Base-by-base conservation (phyloP, 1,284 basidiomycete genomes). In the Irpex rosettiformis region DNA sequence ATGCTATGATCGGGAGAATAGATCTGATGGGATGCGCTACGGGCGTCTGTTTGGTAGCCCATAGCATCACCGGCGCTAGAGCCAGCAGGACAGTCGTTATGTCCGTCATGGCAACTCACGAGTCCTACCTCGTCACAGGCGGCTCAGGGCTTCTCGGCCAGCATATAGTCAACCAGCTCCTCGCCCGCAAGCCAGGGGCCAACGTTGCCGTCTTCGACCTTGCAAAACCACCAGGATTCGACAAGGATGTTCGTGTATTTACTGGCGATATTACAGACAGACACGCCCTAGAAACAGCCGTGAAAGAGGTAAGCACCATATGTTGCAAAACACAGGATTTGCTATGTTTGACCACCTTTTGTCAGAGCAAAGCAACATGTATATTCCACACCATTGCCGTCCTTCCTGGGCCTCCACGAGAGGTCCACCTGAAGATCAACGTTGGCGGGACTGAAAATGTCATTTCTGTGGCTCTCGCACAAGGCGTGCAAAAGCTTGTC, bases 391-490 rank as follows among this genome's bases (percentile, higher is more conserved):
- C 85, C n/a, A 85, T 83, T 6, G 83, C 37, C 37, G 18, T 45
- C 21, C 25, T 55, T 82, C 2, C 84, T 84, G 30, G 30, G 53
- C n/a, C 54, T 74, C 73, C 45, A 60, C 59, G 62, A 22, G 76
- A 78, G 3, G 71, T 85, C 52, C 84, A 83, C 71, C 76, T 83
- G 64, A 79, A 78, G 64, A 85, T 88, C 70, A 89, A 88, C 67
- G 82, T 88, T 18, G 69, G 74, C 13, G 86, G 85, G 16, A 88
- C 86, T 0, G 67, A 74, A 55, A 82, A 76, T 42, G 72, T 86
- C 57, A 75, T 88, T 54, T 72, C 76, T 28, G 79, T 78, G 4
- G 76, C 76, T 57, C 64, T 73, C 18, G 67, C 75, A 48, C 67
- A 76, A 57, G 72, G 72, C 22, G 81, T 87, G 24, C 67, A 66